Percentiles rank a stretch among this genome's conserved stretches.
phyloP scores from a whole-genome alignment of 345 rosid species.

The Linum trigynum region DNA sequence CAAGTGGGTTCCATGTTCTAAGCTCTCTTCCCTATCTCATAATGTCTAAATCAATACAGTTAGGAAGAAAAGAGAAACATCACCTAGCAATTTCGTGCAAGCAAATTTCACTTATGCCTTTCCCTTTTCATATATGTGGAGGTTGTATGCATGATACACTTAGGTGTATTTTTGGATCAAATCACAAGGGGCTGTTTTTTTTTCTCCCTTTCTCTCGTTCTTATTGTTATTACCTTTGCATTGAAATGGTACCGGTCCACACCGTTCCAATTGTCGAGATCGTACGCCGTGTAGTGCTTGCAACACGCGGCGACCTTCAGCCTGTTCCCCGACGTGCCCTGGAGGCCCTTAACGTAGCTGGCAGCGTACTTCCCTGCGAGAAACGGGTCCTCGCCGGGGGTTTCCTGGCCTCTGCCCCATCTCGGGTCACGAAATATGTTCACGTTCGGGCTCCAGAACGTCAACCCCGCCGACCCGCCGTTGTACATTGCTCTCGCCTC shows the following conservation, averaged over 20 bases:
- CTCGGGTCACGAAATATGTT: constrained; percentile 25
- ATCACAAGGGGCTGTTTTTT: no score
- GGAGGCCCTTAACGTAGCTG: constrained; percentile 26
- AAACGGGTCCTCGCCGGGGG: constrained; percentile 29
- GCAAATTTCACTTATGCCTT: no score
- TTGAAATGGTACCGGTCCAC: constrained; percentile 31
- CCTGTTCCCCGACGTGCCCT: constrained; percentile 18
- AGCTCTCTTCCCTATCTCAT: neutral
- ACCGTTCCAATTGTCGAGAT: constrained; percentile 30
- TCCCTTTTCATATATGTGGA: no score
- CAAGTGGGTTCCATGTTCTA: neutral
- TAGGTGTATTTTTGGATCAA: no score
- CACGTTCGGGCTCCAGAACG: constrained; percentile 28
- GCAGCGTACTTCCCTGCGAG: constrained; percentile 25
- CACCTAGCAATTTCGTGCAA: no score
- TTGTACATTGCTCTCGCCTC: constrained; percentile 31
- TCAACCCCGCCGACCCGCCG: constrained; percentile 25
- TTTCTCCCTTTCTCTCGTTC: no score
- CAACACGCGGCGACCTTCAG: constrained; percentile 28
- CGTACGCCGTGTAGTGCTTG: constrained; percentile 28
- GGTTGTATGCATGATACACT: no score
- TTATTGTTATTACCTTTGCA: constrained; percentile 13
- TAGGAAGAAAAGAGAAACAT: no score
- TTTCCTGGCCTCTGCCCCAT: constrained; percentile 30
- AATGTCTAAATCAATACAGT: no score